phyloP scores from a whole-genome alignment of 495 filamentous ascomycete species.

The Tuber melanosporum region DNA sequence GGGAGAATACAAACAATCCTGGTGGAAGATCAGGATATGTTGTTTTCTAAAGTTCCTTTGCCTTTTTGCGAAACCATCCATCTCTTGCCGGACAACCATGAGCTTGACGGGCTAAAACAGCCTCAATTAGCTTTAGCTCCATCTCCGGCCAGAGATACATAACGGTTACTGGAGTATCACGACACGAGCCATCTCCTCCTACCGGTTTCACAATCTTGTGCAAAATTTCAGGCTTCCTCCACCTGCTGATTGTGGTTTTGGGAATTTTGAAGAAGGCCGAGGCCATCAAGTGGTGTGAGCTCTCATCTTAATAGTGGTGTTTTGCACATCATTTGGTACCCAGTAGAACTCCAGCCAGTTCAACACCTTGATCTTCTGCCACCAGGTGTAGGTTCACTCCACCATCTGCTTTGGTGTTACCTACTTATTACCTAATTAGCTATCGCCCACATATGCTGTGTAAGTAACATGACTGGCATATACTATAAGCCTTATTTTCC shows the following conservation, averaged over 20 bases:
- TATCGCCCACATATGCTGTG: too few species aligned
- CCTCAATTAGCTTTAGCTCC: background rate
- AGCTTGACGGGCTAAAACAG: background rate
- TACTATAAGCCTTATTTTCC: too few species aligned
- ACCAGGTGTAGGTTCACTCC: background rate
- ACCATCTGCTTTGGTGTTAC: background rate
- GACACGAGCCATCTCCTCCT: background rate
- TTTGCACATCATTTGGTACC: background rate
- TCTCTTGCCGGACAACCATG: background rate
- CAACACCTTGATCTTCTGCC: background rate
- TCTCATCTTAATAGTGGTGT: background rate
- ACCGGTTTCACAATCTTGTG: background rate
- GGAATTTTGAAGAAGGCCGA: background rate
- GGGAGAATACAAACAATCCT: slow-evolving; percentile 10
- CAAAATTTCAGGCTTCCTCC: background rate
- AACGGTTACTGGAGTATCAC: background rate
- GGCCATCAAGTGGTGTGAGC: background rate
- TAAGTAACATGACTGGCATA: too few species aligned
- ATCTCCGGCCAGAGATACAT: background rate
- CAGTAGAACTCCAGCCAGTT: background rate
- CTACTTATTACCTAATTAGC: too few species aligned
- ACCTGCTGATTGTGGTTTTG: background rate
- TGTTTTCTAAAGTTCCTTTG: slow-evolving; percentile 12
- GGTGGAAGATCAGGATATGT: slow-evolving; percentile 6
- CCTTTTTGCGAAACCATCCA: background rate